phyloP scores from a whole-genome alignment of 1,284 basidiomycete species.

The Irpex sp. region DNA sequence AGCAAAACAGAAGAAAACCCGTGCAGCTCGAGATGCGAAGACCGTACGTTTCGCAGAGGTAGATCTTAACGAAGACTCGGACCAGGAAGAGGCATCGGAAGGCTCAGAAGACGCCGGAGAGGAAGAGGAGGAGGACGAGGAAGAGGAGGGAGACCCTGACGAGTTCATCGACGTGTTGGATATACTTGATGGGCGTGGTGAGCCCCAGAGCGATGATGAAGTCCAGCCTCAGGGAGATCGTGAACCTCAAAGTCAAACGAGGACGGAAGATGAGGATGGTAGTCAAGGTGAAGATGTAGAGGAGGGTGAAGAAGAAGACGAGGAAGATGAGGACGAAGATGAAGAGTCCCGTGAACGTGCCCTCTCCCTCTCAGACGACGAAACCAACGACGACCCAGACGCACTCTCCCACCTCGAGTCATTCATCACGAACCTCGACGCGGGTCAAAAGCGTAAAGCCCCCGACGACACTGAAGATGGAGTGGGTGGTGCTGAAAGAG shows the following conservation, averaged over 20 bases:
- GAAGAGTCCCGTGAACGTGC: slow-evolving; percentile 34
- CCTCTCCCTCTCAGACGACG: slow-evolving; percentile 49
- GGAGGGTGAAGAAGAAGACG: slow-evolving; percentile 32
- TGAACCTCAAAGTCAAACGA: slow-evolving; percentile 12
- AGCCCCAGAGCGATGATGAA: slow-evolving; percentile 35
- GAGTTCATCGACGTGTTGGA: slow-evolving; percentile 69
- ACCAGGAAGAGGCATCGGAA: slow-evolving; percentile 13
- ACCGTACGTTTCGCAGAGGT: slow-evolving; percentile 49
- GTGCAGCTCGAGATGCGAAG: slow-evolving; percentile 12
- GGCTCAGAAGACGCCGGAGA: slow-evolving; percentile 23
- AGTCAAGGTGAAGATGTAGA: slow-evolving; percentile 28
- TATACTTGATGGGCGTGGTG: slow-evolving; percentile 60
- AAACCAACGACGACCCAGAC: slow-evolving; percentile 38
- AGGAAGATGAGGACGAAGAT: slow-evolving; percentile 34
- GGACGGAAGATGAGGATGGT: neutral
- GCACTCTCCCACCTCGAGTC: slow-evolving; percentile 66
- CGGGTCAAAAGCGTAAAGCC: slow-evolving; percentile 72
- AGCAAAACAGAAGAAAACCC: slow-evolving; percentile 2
- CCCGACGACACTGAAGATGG: slow-evolving; percentile 28
- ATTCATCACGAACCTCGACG: slow-evolving; percentile 71
- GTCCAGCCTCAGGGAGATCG: slow-evolving; percentile 10
- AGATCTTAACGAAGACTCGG: slow-evolving; percentile 60
- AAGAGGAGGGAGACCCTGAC: slow-evolving; percentile 47
- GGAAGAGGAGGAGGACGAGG: slow-evolving; percentile 47
- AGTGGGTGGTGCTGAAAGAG: slow-evolving; percentile 56